Evolutionary conservation across 192 early-diverging fungal genomes (phyloP).

Genomic region (Podila horticola): DNA sequence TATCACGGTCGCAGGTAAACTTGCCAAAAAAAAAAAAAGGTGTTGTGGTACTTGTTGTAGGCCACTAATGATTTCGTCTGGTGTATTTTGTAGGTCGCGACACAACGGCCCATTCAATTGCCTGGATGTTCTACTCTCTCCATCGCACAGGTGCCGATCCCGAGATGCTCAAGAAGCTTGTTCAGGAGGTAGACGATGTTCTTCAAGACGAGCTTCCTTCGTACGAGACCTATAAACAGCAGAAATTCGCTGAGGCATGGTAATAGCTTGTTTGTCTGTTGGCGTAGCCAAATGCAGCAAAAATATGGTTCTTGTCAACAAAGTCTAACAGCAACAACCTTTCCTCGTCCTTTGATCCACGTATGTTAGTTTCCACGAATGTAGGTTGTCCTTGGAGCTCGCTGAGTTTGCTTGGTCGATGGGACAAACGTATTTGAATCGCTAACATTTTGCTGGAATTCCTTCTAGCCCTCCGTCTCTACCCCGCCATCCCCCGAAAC

Average conservation of each 20-base stretch:
- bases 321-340: neutral
- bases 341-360: too few relatives aligned
- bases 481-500: constrained; percentile 70
- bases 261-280: neutral
- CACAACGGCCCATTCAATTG: constrained; percentile 63
- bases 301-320: too few relatives aligned
- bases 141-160: constrained; percentile 50
- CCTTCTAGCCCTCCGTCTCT: constrained; percentile 66
- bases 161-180: constrained; percentile 18
- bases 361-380: neutral
- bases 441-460: neutral
- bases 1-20: constrained; percentile 41
- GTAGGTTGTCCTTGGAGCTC: neutral
- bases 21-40: neutral
- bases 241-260: constrained; percentile 49
- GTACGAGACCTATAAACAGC: constrained; percentile 44
- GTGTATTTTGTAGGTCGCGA: constrained; percentile 53
- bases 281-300: neutral
- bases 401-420: neutral
- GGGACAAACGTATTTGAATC: neutral
- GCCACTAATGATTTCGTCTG: too few relatives aligned
- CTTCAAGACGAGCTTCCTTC: constrained; percentile 16
- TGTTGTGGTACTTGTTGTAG: too few relatives aligned
- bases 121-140: constrained; percentile 57
- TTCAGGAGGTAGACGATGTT: constrained; percentile 41